Conservation (phyloP, 2,329 filamentous ascomycete species). For the Penicillium capsulatum region DNA sequence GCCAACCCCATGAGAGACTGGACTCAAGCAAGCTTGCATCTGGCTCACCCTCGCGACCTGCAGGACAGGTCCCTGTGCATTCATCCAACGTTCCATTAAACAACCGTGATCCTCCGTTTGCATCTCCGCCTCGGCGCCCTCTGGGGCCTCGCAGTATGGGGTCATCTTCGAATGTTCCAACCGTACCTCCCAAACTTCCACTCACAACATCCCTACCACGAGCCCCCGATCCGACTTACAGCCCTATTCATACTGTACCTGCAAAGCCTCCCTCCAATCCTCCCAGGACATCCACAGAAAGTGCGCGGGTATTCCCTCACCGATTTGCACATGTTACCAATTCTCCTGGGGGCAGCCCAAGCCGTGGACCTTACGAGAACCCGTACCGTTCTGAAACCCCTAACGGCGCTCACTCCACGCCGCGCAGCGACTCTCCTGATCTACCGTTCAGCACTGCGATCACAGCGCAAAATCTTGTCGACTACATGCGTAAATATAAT, state of each 20-base stretch:
- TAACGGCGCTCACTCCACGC: slow-evolving; percentile 37
- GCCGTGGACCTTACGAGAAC: slow-evolving; percentile 37
- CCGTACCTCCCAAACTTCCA: slow-evolving; percentile 44
- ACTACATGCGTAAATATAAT: slow-evolving; percentile 61
- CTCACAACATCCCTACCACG: slow-evolving; percentile 42
- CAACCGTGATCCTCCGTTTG: slow-evolving; percentile 15
- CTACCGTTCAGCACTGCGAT: slow-evolving; percentile 59
- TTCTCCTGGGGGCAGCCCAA: slow-evolving; percentile 35
- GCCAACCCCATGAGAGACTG: slow-evolving; percentile 9
- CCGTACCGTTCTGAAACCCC: slow-evolving; percentile 45
- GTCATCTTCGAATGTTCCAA: slow-evolving; percentile 31
- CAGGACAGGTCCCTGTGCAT: slow-evolving; percentile 15
- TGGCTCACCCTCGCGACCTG: slow-evolving; percentile 10
- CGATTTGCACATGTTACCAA: slow-evolving; percentile 35
- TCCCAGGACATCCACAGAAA: slow-evolving; percentile 41
- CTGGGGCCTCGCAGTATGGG: slow-evolving; percentile 45
- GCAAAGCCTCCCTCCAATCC: slow-evolving; percentile 37
- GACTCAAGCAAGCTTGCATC: slow-evolving; percentile 1
- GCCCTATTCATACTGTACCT: slow-evolving; percentile 42
- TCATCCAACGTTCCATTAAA: slow-evolving; percentile 10
- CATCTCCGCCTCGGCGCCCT: slow-evolving; percentile 29
- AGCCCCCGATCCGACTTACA: slow-evolving; percentile 48
- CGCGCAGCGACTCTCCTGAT: slow-evolving; percentile 44
- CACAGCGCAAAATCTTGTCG: slow-evolving; percentile 64
- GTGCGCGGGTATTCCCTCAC: slow-evolving; percentile 35